Evolutionary conservation across 2,329 filamentous ascomycete species (phyloP), one percentile per base, ranked within the genome.

Genomic region (Akanthomyces dipterigenus): DNA sequence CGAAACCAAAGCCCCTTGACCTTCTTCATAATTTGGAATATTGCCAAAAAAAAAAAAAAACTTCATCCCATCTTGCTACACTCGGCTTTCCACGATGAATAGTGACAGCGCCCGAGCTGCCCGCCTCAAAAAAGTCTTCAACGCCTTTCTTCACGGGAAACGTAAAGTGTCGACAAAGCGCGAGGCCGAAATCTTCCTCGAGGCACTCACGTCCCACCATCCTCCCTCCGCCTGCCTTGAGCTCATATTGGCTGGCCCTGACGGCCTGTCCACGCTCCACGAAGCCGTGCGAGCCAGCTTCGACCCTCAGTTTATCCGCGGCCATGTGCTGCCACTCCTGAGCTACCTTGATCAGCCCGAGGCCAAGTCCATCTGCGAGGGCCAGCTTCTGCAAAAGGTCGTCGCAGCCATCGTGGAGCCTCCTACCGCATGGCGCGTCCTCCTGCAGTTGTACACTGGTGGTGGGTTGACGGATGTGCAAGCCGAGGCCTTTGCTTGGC

Each of bases 351-450:
- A 73, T 0, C 71, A 78, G 50, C 76, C 78, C 1, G 69, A 65
- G 0, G 65, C 86, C 50, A 82, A 81, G 63, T 71, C 76, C 31
- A 66, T 85, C 2, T 79, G 76, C 59, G 75, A 76, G 55, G 84
- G 84, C 0, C 72, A 78, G 14, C 75, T 83, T 43, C 71, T 86
- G 2, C 71, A 73, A 36, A 71, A 77, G 16, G 53, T 86, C 3
- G 67, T 86, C 1, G 63, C 74, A 0, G 70, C 72, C 1, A 71
- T 87, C 3, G 69, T 81, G 1, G 72, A 82, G 1, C 84, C 85
- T 0, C 77, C 78, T 0, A 80, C 79, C 0, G 74, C 86, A 14
- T 87, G 85, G 85, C 74, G 76, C 18, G 74, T 76, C 0, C 66
- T 85, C 2, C 45, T 81, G 20, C 63, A 71, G 0, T 64, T 69